Base-by-base conservation (phyloP, 129 eudicot genomes). In the Flaveria robusta region DNA sequence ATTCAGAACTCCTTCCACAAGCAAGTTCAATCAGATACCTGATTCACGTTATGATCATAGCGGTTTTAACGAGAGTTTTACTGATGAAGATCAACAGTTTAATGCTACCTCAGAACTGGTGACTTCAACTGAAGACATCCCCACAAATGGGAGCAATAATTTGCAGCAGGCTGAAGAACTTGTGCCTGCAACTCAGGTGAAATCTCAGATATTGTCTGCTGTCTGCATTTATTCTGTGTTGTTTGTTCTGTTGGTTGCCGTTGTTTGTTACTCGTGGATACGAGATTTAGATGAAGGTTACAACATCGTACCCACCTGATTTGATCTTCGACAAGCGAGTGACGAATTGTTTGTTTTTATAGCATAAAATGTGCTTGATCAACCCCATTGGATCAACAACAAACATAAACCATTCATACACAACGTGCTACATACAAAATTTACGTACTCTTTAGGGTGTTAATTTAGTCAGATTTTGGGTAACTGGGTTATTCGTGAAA, bases 81-180 rank as follows among this genome's bases (percentile, higher is more conserved):
- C 67, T 26, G 4, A 1, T 60, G 29, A 58, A 10, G 65, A 26
- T 12, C 34, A 22, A 58, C 37, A 3, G 16, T 22, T 58, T 22
- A 23, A 58, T 9, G 65, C 3, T 58, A 22, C 65, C 16, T 58
- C 34, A 0, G 16, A 10, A 58, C 3, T 22, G 65, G 16, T 23
- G 65, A 22, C 34, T 22, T 52, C 60, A 52, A 52, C 60, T 7
- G 60, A 52, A 52, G 65, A 9, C 65, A 60, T 60, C 42, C 60
- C 78, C 10, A 15, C 49, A 1, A 24, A 26, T 19, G 50, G 23
- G 43, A 64, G 42, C 55, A 26, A 42, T 31, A 51, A 22, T 54
- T 50, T 72, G 26, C 79, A 72, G 74, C 74, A n/a, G 39, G 12
- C 3, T 26, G n/a, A 60, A 60, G n/a, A 60, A 60, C 67, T 29